Conservation (phyloP, 2,329 filamentous ascomycete genomes). For the Thermothelomyces thermophilus region DNA sequence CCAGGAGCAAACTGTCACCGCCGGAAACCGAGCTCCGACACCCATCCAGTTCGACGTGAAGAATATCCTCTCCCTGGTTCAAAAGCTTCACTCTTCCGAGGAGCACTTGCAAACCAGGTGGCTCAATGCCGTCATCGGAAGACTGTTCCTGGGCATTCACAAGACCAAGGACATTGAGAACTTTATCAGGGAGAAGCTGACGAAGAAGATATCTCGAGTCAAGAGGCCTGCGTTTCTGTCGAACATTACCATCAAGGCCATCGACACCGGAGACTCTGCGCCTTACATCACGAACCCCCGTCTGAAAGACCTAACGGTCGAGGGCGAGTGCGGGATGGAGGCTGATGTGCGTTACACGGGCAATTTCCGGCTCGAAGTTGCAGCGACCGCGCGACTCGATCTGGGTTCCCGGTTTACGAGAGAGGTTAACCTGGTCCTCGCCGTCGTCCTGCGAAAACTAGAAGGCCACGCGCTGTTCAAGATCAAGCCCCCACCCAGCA, state of each 20-base stretch:
- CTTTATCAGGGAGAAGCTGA: constrained; percentile 76
- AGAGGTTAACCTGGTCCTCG: constrained; percentile 83
- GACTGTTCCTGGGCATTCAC: constrained; percentile 82
- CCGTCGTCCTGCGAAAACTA: constrained; percentile 75
- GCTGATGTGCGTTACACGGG: constrained; percentile 84
- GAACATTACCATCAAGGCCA: constrained; percentile 71
- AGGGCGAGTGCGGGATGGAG: constrained; percentile 83
- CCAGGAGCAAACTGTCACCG: constrained; percentile 61
- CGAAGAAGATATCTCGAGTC: constrained; percentile 91
- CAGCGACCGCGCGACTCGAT: constrained; percentile 88
- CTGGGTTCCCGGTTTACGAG: constrained; percentile 81
- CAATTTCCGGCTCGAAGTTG: constrained; percentile 82
- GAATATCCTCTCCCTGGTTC: constrained; percentile 83
- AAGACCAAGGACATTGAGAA: constrained; percentile 75
- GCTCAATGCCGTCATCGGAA: constrained; percentile 85
- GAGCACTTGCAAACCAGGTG: constrained; percentile 86
- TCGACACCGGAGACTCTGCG: constrained; percentile 79
- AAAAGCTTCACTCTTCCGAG: constrained; percentile 83
- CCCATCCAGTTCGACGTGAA: constrained; percentile 74
- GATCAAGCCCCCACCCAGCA: constrained; percentile 92
- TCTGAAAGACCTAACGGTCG: constrained; percentile 81
- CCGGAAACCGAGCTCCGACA: constrained; percentile 53
- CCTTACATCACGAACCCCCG: constrained; percentile 85
- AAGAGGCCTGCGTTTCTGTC: constrained; percentile 88
- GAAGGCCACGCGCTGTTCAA: constrained; percentile 80